Percentiles rank a stretch among this genome's conserved stretches.
phyloP scores from a whole-genome alignment of 441 rosid species.

The Kokia cookei region DNA sequence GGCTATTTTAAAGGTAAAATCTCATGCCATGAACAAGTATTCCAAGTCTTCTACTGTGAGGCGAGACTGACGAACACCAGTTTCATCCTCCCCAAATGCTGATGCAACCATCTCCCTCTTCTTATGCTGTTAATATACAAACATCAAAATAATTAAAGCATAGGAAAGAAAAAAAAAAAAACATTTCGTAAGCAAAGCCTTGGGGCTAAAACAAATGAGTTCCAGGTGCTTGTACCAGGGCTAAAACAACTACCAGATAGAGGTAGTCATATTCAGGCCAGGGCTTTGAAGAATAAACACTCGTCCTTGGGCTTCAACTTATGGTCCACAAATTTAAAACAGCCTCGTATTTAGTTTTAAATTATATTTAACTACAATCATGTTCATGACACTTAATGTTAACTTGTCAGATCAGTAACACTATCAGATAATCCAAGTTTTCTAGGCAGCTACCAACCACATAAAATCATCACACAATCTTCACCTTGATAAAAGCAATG shows the following conservation, averaged over 20 bases:
- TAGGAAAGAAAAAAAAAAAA: neutral
- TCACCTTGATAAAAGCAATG: neutral
- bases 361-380: neutral
- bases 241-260: too few relatives aligned
- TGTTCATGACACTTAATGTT: neutral
- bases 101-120: constrained; percentile 89
- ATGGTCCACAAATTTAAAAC: neutral
- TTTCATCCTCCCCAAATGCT: constrained; percentile 88
- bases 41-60: constrained; percentile 75
- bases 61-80: constrained; percentile 61
- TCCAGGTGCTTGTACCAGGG: neutral
- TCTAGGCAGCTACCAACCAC: neutral
- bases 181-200: neutral
- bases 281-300: neutral
- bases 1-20: neutral
- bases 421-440: neutral
- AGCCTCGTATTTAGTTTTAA: neutral
- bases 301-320: neutral
- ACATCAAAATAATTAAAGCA: neutral
- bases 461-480: neutral
- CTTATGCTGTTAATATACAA: constrained; percentile 55
- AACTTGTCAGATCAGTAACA: neutral
- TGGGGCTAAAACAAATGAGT: neutral
- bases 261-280: neutral
- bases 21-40: constrained; percentile 73